A percentile compares a stretch with the other conserved stretches of the same genome.
phyloP scores from a whole-genome alignment of 441 rosid species.

The Populus hybrid region DNA sequence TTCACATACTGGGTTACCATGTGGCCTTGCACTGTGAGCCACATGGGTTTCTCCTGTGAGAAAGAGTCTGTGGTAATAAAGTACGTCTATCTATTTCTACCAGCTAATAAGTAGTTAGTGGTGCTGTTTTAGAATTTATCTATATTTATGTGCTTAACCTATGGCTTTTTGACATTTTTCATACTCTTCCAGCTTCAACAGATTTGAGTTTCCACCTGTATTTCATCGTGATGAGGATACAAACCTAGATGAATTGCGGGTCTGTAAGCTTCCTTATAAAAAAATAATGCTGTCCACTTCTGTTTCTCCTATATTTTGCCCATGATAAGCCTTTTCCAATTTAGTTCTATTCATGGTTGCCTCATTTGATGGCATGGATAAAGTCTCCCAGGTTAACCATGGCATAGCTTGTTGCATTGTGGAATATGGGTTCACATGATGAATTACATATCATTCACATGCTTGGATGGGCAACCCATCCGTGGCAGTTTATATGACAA shows the following conservation, averaged over 20 bases:
- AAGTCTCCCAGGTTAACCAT: neutral
- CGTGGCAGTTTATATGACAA: neutral
- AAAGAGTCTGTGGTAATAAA: neutral
- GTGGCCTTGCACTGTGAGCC: neutral
- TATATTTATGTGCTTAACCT: slow-evolving; percentile 12
- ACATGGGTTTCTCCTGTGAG: neutral
- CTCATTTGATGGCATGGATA: neutral
- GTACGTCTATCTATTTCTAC: neutral
- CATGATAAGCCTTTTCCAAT: neutral
- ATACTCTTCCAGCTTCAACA: slow-evolving; percentile 68
- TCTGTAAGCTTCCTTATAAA: slow-evolving; percentile 31
- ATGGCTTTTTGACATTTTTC: slow-evolving; percentile 12
- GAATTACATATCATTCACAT: neutral
- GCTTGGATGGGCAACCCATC: neutral
- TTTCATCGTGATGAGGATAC: slow-evolving; percentile 84
- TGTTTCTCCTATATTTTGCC: neutral
- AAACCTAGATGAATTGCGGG: slow-evolving; percentile 79
- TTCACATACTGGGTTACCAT: neutral
- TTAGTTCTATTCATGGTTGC: neutral
- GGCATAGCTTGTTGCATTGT: neutral
- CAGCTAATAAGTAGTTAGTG: slow-evolving; percentile 4
- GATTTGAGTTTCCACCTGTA: slow-evolving; percentile 86
- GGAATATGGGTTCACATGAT: neutral
- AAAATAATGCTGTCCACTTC: neutral
- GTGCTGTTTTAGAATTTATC: slow-evolving; percentile 8